Evolutionary conservation across 2,329 filamentous ascomycete genomes (phyloP).

Genomic region (Pseudogymnoascus sp.): DNA sequence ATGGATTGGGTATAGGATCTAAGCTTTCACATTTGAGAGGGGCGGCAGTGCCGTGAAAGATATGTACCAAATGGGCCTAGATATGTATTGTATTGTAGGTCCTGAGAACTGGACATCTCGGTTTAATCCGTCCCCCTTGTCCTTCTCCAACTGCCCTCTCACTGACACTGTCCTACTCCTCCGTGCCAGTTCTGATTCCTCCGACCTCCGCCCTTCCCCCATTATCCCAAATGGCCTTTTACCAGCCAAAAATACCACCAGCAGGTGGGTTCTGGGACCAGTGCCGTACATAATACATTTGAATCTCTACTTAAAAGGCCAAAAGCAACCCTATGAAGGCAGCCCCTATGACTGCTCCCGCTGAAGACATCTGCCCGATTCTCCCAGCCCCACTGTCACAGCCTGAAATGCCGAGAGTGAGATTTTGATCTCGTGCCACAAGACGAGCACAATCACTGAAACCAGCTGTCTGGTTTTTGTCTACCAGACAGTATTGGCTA

Average conservation of each 20-base stretch:
- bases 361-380: not conserved
- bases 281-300: not conserved
- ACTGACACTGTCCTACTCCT: not conserved
- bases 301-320: not conserved
- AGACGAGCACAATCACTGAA: not conserved
- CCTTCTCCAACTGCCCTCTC: not conserved
- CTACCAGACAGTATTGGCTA: not conserved
- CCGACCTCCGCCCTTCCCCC: not conserved
- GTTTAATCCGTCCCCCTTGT: not conserved
- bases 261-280: not conserved
- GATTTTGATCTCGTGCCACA: not conserved
- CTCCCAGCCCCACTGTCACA: not conserved
- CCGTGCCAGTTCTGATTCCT: not conserved
- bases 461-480: not conserved
- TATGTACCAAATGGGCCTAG: not conserved
- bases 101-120: not conserved
- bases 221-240: not conserved
- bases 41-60: not conserved
- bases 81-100: not conserved
- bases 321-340: not conserved
- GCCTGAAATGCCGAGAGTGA: not conserved
- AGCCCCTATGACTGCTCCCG: not conserved
- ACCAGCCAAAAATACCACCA: not conserved
- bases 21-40: not conserved
- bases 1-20: constrained; percentile 8